Base-by-base conservation (phyloP, 139 green algal species). In the Pseudopediastrum boryanum region DNA sequence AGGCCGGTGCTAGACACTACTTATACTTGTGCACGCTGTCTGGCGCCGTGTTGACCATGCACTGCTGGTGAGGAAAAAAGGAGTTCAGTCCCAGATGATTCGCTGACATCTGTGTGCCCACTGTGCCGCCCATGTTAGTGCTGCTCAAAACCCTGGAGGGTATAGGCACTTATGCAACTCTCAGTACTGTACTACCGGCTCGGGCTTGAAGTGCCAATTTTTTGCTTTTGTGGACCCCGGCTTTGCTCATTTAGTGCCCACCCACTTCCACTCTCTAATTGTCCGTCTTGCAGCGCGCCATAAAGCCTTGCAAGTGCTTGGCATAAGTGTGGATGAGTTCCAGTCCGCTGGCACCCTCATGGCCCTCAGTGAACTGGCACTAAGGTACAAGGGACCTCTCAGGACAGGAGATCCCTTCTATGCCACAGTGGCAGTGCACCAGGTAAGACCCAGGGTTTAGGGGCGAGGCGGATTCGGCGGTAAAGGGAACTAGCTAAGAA, bases 371-470 rank as follows among this genome's bases (percentile, higher is more conserved):
- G 78, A 84, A 50, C 70, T 84, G 19, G 54, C 31, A 41, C 38
- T 84, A 48, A 64, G 67, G 62, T 84, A 80, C 78, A 75, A 62
- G 25, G 44, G 56, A 9, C 78, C 78, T 19, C 69, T 84, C 19
- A 48, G 78, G 3, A 44, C 78, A 3, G 63, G 66, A 35, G 69
- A 84, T 33, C 48, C 36, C 0, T 84, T 80, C 21, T 66, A 74
- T 23, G 59, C 75, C 61, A 79, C 59, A 3, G 71, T 65, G 21
- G 56, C 54, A 2, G 33, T 83, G 16, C 43, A 62, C 35, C 73
- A 80, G 73, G 73, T 80, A 27, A 6, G 54, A 58, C 19, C 8
- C n/a, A 25, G 10, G 12, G 54, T 8, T 25, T 38, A 6, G 54
- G 54, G n/a, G 7, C n/a, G 54, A 27, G 10, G 54, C 54, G n/a